A percentile compares a stretch with the other conserved stretches of the same genome.
Conservation (phyloP, 2,329 filamentous ascomycete species). For the Neurospora crassa region DNA sequence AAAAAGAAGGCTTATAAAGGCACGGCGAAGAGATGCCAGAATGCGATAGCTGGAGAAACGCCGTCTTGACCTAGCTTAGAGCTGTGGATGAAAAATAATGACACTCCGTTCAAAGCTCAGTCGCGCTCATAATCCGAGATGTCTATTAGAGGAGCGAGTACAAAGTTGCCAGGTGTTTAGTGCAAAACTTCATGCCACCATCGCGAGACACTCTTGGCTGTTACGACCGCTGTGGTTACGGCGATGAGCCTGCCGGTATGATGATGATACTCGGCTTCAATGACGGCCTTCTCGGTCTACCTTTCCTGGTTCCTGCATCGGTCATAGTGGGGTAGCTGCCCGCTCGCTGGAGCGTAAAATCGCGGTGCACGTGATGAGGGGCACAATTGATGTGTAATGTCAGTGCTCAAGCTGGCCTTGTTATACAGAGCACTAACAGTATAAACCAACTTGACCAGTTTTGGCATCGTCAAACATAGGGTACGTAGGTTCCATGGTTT, state of each 20-base stretch:
- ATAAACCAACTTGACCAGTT: background rate
- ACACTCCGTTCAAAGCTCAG: background rate
- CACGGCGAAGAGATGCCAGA: background rate
- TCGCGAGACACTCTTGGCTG: background rate
- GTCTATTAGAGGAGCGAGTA: background rate
- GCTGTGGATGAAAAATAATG: background rate
- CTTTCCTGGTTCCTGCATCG: background rate
- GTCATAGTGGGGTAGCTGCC: constrained; percentile 4
- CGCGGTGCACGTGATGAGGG: constrained; percentile 8
- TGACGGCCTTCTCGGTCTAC: background rate
- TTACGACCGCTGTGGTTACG: background rate
- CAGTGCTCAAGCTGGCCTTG: background rate
- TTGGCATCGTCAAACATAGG: background rate
- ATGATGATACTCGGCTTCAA: background rate
- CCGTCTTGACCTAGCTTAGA: background rate
- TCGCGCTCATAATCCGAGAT: background rate
- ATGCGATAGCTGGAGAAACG: background rate
- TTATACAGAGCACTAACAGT: background rate
- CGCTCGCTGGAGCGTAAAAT: background rate
- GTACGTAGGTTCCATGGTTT: no score
- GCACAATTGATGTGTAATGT: background rate
- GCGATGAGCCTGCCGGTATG: background rate
- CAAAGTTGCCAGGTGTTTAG: background rate
- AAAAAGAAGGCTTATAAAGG: background rate
- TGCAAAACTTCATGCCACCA: background rate